These are phyloP conservation scores for Akanthomyces muscarius DNA, from an alignment of 2,329 filamentous ascomycete species.

Conservation along the genomic window DNA sequence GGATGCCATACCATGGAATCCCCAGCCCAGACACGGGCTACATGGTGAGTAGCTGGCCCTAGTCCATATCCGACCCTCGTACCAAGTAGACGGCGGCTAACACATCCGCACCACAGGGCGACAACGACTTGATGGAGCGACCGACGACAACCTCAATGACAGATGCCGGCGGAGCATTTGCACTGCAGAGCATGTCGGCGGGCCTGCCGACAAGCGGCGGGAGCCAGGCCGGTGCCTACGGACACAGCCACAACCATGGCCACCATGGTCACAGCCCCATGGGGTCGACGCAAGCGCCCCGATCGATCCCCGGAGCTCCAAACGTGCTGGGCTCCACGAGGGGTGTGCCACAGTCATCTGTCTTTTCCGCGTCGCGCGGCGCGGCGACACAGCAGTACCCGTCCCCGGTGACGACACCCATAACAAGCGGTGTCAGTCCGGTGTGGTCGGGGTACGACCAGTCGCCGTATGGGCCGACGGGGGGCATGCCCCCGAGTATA, in stretches of 20 bases:
- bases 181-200: conserved; percentile 14
- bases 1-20: conserved; percentile 1
- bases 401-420: conserved; percentile 7
- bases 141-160: conserved; percentile 4
- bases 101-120: background rate
- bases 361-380: background rate
- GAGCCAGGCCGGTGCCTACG: background rate
- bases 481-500: background rate
- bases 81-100: background rate
- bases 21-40: conserved; percentile 10
- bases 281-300: background rate
- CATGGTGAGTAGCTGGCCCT: conserved; percentile 2
- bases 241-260: background rate
- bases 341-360: conserved; percentile 2
- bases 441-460: conserved; percentile 10
- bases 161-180: conserved; percentile 10
- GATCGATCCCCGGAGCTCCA: conserved; percentile 7
- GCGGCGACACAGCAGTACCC: conserved; percentile 4
- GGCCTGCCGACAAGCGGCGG: background rate
- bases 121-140: conserved; percentile 6
- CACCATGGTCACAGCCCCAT: background rate
- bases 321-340: conserved; percentile 9
- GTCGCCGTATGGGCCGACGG: background rate
- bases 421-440: conserved; percentile 2
- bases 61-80: too few relatives aligned